These are phyloP conservation scores for Mesembryanthemum crystallinum DNA, from an alignment of 148 eudicot species.

Conservation along the genomic window DNA sequence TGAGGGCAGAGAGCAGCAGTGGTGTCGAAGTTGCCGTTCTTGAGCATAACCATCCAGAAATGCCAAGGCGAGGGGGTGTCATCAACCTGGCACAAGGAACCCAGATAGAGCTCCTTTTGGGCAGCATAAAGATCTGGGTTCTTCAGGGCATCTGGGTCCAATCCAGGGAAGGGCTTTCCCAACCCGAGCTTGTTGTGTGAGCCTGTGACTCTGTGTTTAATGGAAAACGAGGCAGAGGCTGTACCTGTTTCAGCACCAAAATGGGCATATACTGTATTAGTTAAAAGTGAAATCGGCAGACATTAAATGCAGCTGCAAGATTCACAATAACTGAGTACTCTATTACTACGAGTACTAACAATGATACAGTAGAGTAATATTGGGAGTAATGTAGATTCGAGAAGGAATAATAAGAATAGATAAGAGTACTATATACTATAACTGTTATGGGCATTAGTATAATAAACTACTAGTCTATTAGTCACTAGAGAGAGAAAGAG, in stretches of 20 bases:
- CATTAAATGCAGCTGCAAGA: too few species aligned
- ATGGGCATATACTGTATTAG: neutral
- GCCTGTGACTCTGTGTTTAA: constrained; percentile 53
- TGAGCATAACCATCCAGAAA: constrained; percentile 87
- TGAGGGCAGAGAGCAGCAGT: constrained; percentile 57
- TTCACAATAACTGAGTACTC: too few species aligned
- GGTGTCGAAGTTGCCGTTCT: constrained; percentile 74
- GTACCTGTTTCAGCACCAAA: constrained; percentile 14
- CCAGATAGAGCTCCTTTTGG: constrained; percentile 62
- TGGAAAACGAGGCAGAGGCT: neutral
- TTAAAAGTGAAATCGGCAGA: too few species aligned
- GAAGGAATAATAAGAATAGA: too few species aligned
- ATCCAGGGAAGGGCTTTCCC: constrained; percentile 56
- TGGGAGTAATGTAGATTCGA: too few species aligned
- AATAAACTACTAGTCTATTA: too few species aligned
- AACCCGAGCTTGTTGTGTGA: constrained; percentile 62
- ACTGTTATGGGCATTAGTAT: too few species aligned
- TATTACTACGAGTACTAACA: too few species aligned
- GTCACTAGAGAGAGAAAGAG: neutral
- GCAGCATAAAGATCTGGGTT: constrained; percentile 73
- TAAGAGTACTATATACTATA: too few species aligned
- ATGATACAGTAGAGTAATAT: too few species aligned
- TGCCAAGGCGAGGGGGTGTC: constrained; percentile 53
- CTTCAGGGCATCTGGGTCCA: constrained; percentile 36
- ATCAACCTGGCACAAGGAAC: constrained; percentile 52